phyloP scores from a whole-genome alignment of 352 stramenopile genomes.

The Plasmopara halstedii region DNA sequence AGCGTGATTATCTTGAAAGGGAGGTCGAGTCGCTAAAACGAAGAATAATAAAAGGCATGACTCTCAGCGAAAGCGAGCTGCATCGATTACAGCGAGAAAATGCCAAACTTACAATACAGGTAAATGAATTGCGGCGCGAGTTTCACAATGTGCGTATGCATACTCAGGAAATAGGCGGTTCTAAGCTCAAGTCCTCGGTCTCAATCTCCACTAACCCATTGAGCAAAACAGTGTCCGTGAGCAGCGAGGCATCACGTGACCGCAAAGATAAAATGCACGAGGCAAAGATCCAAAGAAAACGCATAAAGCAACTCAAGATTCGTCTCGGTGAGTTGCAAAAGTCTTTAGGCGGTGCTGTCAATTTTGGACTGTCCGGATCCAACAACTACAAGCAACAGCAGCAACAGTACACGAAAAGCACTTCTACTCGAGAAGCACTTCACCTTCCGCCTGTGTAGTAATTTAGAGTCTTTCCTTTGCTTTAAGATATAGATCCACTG shows the following conservation, averaged over 20 bases:
- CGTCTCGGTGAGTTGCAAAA: slow-evolving; percentile 58
- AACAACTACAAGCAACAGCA: slow-evolving; percentile 22
- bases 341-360: slow-evolving; percentile 42
- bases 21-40: slow-evolving; percentile 86
- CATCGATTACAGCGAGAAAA: slow-evolving; percentile 79
- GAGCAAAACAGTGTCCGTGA: slow-evolving; percentile 13
- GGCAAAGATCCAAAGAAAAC: slow-evolving; percentile 56
- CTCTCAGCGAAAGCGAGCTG: slow-evolving; percentile 74
- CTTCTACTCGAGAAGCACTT: slow-evolving; percentile 28
- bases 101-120: slow-evolving; percentile 67
- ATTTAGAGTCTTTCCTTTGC: background rate
- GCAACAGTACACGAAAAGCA: slow-evolving; percentile 22
- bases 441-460: slow-evolving; percentile 71
- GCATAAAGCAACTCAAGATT: slow-evolving; percentile 69
- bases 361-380: slow-evolving; percentile 39
- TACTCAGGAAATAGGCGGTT: slow-evolving; percentile 47
- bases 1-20: slow-evolving; percentile 89
- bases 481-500: too few relatives aligned
- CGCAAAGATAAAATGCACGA: slow-evolving; percentile 50
- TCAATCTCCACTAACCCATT: slow-evolving; percentile 12
- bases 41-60: slow-evolving; percentile 85
- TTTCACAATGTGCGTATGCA: slow-evolving; percentile 76
- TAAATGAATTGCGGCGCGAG: slow-evolving; percentile 77
- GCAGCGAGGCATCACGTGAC: slow-evolving; percentile 14
- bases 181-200: slow-evolving; percentile 29